Evolutionary conservation across 805 yeast species (phyloP), one percentile per base, ranked within the genome.

Genomic region (Metschnikowia sp.): DNA sequence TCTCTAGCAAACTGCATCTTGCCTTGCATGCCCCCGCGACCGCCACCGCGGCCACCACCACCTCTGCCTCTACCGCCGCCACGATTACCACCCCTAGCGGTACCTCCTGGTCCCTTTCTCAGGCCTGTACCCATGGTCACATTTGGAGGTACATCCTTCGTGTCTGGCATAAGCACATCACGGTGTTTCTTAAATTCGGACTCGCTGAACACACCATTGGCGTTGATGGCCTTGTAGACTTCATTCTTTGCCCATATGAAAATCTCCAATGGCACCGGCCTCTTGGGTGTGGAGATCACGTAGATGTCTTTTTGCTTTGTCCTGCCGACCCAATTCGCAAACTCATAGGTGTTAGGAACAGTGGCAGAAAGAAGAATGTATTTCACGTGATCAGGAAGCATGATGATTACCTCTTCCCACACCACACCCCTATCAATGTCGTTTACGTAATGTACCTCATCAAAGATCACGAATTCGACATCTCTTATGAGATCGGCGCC

Each of bases 301-400:
- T 94, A 92, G 8, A 94, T 92, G 60, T 94, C 96, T 64, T 91
- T 92, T 58, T 88, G 91, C 62, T 94, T 94, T 0, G 99, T 94
- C 65, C 99, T 78, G 4, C 99, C 98, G 15, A 94, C 92, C 99
- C 99, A 94, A 54, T 86, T 88, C 8, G 99, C 99, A 75, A 94
- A 94, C 62, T 94, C 99, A 63, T 79, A 86, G 0, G 99, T 92
- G 63, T 94, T 94, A n/a, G 99, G 99, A 8, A 94, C 98, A 0
- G 99, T 94, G 4, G 99, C 99, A 10, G 97, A 88, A 35, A 94
- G 74, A 36, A 94, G 72, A 52, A 94, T 89, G 58, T 88, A 86
- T 61, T 92, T 92, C 49, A 94, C 94, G 62, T 94, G 97, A 54
- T 91, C 97, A 0, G 99, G 99, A 32, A 94, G 73, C 96, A 94